Evolutionary conservation across 1,284 basidiomycete species (phyloP).

Genomic region (Psilocybe mexicana): DNA sequence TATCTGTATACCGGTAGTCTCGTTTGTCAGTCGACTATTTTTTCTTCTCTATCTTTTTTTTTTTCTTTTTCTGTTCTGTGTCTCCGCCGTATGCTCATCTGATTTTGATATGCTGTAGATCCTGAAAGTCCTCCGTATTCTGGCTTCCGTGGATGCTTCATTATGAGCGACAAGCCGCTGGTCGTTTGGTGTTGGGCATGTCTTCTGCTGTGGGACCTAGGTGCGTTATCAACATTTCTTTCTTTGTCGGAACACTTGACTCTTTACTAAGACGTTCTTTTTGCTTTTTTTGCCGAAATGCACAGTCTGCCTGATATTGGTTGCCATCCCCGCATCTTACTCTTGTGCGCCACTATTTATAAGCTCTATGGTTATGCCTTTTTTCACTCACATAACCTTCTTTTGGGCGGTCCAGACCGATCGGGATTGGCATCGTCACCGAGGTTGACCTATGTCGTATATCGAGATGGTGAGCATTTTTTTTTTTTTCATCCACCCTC

Average conservation of each 20-base stretch:
- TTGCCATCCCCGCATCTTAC: not conserved
- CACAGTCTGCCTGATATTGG: not conserved
- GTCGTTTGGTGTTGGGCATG: not conserved
- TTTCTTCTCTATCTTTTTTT: not conserved
- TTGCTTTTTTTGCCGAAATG: not conserved
- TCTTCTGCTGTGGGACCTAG: not conserved
- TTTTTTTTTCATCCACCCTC: not conserved
- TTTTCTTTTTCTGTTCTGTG: not conserved
- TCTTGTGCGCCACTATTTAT: not conserved
- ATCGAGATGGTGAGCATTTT: not conserved
- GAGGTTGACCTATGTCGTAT: not conserved
- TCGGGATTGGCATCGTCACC: not conserved
- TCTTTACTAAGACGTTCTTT: too few relatives aligned
- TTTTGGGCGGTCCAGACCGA: not conserved
- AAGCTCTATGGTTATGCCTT: not conserved
- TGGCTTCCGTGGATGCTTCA: not conserved
- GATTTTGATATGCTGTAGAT: not conserved
- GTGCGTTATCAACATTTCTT: not conserved
- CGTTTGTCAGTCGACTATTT: not conserved
- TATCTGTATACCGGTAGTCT: conserved; percentile 1
- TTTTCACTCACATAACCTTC: not conserved
- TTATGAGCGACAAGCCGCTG: not conserved
- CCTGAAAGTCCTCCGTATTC: not conserved
- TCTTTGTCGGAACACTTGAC: not conserved
- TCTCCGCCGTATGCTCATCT: not conserved